Evolutionary conservation across 192 early-diverging fungal species (phyloP), one percentile per base, ranked within the genome.

Genomic region (Coemansia sp.): DNA sequence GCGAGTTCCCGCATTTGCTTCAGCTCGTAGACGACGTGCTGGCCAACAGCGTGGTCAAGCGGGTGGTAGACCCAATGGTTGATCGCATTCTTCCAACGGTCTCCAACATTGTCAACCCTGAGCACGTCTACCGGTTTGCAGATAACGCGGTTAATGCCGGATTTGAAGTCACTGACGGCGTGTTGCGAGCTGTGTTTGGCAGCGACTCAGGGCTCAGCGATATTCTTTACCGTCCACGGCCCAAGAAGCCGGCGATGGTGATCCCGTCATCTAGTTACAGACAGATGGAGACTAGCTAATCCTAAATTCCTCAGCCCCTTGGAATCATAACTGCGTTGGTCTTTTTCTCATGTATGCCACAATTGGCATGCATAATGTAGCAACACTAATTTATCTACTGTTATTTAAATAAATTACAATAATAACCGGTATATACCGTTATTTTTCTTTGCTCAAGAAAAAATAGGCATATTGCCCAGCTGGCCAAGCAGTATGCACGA

Each of bases 61-160:
- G 69, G 42, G 69, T 81, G 5, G 61, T 81, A 1, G 78, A 81
- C 59, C 78, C 78, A 1, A 61, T 81, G 7, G 72, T 81, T 8
- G 78, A 81, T 55, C 72, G 72, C n/a, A 42, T 81, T 3, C 78
- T 81, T 38, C 78, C 78, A 1, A 54, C 72, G 1, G 65, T 81
- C 8, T 70, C 78, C 12, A 61, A 81, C 36, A 66, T 81, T 23
- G 54, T 81, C 8, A 81, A 74, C 44, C 78, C 78, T 10, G 78
- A 81, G 44, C 72, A 74, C 19, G 59, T 81, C 0, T 81, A 81
- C 57, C 25, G 72, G 42, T 68, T 81, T 62, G 72, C 78, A 5
- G 78, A 81, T 46, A 81, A 74, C 44, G 72, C 78, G 5, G 65
- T 81, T 11, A 81, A 81, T 28, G 78, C 78, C 3, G 78, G 78